phyloP scores from a whole-genome alignment of 2,329 filamentous ascomycete species.

The Curvularia verruculosa region DNA sequence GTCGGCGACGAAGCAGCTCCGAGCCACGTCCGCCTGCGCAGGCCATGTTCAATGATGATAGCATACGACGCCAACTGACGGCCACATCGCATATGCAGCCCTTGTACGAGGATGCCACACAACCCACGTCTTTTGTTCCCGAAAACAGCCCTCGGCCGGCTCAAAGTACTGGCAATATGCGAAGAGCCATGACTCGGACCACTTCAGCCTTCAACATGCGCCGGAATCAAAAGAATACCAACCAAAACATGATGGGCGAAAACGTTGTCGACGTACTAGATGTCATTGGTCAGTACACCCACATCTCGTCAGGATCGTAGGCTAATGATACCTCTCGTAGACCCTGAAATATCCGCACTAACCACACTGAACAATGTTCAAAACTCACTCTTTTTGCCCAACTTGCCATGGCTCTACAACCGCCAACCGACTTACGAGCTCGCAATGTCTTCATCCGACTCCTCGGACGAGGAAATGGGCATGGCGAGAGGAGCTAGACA shows the following conservation, averaged over 20 bases:
- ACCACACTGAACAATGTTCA: conserved; percentile 90
- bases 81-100: conserved; percentile 39
- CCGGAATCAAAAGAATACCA: conserved; percentile 21
- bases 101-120: conserved; percentile 38
- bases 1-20: conserved; percentile 42
- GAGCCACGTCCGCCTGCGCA: conserved; percentile 39
- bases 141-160: conserved; percentile 24
- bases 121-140: conserved; percentile 9
- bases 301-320: background rate
- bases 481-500: conserved; percentile 15
- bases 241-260: conserved; percentile 59
- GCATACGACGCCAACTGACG: conserved; percentile 35
- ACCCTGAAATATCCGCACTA: conserved; percentile 81
- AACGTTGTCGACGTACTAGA: conserved; percentile 71
- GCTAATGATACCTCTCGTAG: conserved; percentile 57
- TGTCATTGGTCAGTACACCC: conserved; percentile 64
- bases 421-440: conserved; percentile 79
- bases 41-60: conserved; percentile 31
- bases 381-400: conserved; percentile 85
- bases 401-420: conserved; percentile 75
- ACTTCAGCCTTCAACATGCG: conserved; percentile 38
- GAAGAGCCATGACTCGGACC: conserved; percentile 30
- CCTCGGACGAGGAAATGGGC: conserved; percentile 38
- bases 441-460: conserved; percentile 54
- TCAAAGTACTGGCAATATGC: conserved; percentile 17